Conservation (phyloP, 345 rosid genomes). For the Hibiscus syriacus region DNA sequence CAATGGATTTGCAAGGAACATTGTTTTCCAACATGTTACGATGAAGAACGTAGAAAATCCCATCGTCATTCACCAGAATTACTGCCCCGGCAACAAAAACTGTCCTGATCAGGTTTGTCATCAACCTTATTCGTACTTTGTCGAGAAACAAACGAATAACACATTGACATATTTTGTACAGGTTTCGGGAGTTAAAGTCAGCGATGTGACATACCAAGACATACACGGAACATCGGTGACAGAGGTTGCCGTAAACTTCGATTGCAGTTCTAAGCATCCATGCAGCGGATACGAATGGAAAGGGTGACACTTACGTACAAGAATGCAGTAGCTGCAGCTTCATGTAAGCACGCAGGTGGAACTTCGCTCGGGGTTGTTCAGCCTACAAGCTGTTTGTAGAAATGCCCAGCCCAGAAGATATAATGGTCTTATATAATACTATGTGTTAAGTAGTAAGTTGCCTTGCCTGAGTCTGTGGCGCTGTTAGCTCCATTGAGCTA, state of each 20-base stretch:
- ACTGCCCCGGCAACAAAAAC: constrained; percentile 40
- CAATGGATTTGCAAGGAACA: constrained; percentile 43
- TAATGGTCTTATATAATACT: background rate
- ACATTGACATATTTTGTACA: background rate
- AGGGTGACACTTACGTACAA: constrained; percentile 5
- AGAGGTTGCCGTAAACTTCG: constrained; percentile 26
- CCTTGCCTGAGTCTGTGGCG: constrained; percentile 22
- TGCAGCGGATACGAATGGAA: constrained; percentile 15
- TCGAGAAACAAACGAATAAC: background rate
- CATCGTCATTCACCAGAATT: constrained; percentile 51
- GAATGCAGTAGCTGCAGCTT: constrained; percentile 29
- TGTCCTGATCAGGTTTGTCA: constrained; percentile 46
- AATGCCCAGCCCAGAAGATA: background rate
- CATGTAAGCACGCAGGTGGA: constrained; percentile 49
- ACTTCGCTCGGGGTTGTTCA: constrained; percentile 32
- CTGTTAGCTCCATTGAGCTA: background rate
- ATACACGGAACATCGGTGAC: constrained; percentile 38
- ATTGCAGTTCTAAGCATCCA: constrained; percentile 29
- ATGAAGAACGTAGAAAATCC: constrained; percentile 44
- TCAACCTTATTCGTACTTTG: background rate
- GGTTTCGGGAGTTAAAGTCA: constrained; percentile 30
- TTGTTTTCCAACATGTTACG: constrained; percentile 36
- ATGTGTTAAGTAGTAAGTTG: background rate
- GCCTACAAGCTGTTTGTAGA: constrained; percentile 35
- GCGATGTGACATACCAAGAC: constrained; percentile 21